Conservation (phyloP, 805 yeast genomes). For the Candida chauliodis region DNA sequence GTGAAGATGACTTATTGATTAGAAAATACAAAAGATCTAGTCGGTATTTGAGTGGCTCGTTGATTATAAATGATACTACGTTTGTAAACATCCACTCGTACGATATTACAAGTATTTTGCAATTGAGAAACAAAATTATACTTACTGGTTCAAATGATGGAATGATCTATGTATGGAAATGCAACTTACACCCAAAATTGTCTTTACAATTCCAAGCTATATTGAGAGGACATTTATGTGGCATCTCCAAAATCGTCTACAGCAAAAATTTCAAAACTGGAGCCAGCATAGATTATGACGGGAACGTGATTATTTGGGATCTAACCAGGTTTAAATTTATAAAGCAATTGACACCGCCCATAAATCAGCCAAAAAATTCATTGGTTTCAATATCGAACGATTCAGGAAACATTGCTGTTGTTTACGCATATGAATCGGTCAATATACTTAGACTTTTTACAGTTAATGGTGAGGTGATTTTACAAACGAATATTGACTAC, state of each 20-base stretch:
- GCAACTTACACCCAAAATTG: constrained; percentile 23
- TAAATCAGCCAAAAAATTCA: constrained; percentile 12
- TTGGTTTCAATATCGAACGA: constrained; percentile 49
- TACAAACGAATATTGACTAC: constrained; percentile 15
- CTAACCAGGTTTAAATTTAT: constrained; percentile 49
- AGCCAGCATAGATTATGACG: constrained; percentile 51
- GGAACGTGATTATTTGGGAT: constrained; percentile 65
- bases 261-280: constrained; percentile 53
- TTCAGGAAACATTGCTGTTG: constrained; percentile 49
- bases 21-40: constrained; percentile 30
- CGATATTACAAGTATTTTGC: constrained; percentile 35
- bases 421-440: constrained; percentile 17
- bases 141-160: constrained; percentile 57
- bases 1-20: constrained; percentile 35
- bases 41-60: constrained; percentile 23
- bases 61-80: constrained; percentile 39
- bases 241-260: constrained; percentile 44
- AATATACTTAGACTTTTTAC: constrained; percentile 38
- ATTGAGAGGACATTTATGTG: constrained; percentile 55
- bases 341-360: constrained; percentile 26
- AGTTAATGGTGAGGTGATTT: constrained; percentile 50
- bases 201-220: constrained; percentile 40
- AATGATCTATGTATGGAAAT: constrained; percentile 56
- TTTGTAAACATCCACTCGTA: constrained; percentile 43
- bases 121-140: constrained; percentile 40